A percentile compares a stretch with the other conserved stretches of the same genome.
Evolutionary conservation across 805 yeast genomes (phyloP).

Genomic region (Candida incommunis): DNA sequence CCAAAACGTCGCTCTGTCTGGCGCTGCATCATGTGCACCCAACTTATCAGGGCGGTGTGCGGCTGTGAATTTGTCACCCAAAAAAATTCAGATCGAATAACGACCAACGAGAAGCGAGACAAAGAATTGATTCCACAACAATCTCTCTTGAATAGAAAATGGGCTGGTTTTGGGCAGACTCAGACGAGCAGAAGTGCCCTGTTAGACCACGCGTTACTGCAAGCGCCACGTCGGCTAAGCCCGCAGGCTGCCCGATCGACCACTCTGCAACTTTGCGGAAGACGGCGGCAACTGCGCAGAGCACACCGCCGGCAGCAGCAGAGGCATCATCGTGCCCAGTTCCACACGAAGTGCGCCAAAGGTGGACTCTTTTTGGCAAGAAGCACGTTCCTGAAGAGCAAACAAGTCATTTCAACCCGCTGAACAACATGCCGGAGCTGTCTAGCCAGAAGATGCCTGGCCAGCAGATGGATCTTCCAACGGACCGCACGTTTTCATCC

Average conservation of each 20-base stretch:
- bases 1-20: too few relatives aligned
- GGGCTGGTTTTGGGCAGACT: conserved; percentile 89
- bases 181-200: conserved; percentile 8
- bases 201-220: background rate
- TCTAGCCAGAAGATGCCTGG: conserved; percentile 65
- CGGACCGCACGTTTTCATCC: conserved; percentile 67
- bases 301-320: background rate
- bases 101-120: too few relatives aligned
- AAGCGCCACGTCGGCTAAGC: background rate
- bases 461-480: conserved; percentile 65
- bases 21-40: too few relatives aligned
- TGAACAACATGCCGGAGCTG: conserved; percentile 77
- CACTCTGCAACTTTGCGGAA: too few relatives aligned
- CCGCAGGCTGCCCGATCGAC: conserved; percentile 26
- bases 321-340: conserved; percentile 24
- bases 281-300: background rate
- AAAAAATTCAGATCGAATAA: too few relatives aligned
- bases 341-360: conserved; percentile 16
- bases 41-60: too few relatives aligned
- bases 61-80: too few relatives aligned
- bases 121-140: too few relatives aligned
- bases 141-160: too few relatives aligned
- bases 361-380: conserved; percentile 4
- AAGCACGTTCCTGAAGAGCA: conserved; percentile 20
- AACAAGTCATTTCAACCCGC: conserved; percentile 41